Percentiles rank a stretch among this genome's conserved stretches.
Evolutionary conservation across 768 basidiomycete genomes (phyloP).

Genomic region (Suillus occidentalis): DNA sequence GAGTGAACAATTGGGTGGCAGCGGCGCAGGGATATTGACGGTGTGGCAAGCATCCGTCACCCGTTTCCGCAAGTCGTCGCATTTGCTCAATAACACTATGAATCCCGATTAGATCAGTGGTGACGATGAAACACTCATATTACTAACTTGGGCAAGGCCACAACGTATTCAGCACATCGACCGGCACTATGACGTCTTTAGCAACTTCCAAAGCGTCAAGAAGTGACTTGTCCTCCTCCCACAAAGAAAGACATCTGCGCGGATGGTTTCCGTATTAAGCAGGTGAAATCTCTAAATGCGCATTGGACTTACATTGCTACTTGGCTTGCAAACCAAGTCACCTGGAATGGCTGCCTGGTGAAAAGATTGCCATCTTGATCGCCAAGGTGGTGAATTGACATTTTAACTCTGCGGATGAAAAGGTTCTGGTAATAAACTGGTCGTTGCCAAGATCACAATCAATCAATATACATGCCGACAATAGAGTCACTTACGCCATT

Average conservation of each 20-base stretch:
- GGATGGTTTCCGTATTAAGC: conserved; percentile 3
- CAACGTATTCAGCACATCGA: conserved; percentile 66
- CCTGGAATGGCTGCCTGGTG: conserved; percentile 67
- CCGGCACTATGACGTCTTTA: conserved; percentile 58
- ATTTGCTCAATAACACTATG: conserved; percentile 48
- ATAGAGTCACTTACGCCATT: conserved; percentile 64
- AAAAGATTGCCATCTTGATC: conserved; percentile 54
- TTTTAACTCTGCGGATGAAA: conserved; percentile 60
- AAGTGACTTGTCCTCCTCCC: conserved; percentile 60
- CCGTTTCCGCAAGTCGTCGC: conserved; percentile 48
- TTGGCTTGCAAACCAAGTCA: conserved; percentile 71
- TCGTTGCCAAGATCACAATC: conserved; percentile 6
- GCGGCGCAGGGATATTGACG: conserved; percentile 42
- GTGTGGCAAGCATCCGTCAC: conserved; percentile 49
- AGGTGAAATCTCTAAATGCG: conserved; percentile 16
- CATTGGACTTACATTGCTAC: conserved; percentile 51
- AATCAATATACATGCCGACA: neutral
- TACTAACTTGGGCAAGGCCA: conserved; percentile 61
- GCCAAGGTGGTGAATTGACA: conserved; percentile 52
- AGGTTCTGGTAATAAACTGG: conserved; percentile 69
- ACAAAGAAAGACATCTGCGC: conserved; percentile 61
- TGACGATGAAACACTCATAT: too few species aligned
- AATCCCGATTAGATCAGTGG: neutral
- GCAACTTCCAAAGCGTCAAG: conserved; percentile 63
- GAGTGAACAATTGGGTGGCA: conserved; percentile 38